Conservation (phyloP, 73 alveolate genomes). For the Blepharisma stoltei region DNA sequence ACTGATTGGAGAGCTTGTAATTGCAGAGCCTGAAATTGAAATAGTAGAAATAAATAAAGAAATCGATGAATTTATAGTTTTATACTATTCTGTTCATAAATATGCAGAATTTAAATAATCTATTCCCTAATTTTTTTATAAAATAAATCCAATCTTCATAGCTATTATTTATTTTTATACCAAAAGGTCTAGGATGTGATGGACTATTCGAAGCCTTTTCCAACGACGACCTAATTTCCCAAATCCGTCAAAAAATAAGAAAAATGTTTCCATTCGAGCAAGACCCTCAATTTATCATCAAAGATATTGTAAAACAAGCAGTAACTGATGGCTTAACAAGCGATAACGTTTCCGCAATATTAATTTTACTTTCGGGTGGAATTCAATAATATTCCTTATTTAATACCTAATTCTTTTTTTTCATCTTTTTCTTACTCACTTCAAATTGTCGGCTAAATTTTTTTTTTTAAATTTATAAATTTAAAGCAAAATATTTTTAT, state of each 20-base stretch:
- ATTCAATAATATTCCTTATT: neutral
- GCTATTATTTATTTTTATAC: too few relatives aligned
- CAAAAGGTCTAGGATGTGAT: constrained; percentile 15
- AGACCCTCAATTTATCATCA: neutral
- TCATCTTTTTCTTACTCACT: too few relatives aligned
- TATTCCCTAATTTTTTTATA: too few relatives aligned
- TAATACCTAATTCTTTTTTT: too few relatives aligned
- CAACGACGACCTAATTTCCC: neutral
- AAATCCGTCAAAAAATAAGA: neutral
- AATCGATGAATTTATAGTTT: neutral
- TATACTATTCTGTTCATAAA: too few relatives aligned
- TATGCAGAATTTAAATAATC: too few relatives aligned
- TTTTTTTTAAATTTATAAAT: too few relatives aligned
- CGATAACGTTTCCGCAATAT: neutral
- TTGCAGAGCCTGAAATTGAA: neutral
- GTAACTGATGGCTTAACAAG: neutral
- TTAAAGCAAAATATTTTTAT: too few relatives aligned
- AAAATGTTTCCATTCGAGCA: neutral
- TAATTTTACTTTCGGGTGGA: neutral
- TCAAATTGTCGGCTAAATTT: too few relatives aligned
- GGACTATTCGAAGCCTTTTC: constrained; percentile 2
- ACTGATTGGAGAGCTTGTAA: neutral
- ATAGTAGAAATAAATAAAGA: neutral
- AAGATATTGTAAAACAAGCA: neutral
- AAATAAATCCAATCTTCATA: too few relatives aligned